Percentiles rank a stretch among this genome's conserved stretches.
Conservation (phyloP, 2,329 filamentous ascomycete genomes). For the Fusarium chlamydosporum region DNA sequence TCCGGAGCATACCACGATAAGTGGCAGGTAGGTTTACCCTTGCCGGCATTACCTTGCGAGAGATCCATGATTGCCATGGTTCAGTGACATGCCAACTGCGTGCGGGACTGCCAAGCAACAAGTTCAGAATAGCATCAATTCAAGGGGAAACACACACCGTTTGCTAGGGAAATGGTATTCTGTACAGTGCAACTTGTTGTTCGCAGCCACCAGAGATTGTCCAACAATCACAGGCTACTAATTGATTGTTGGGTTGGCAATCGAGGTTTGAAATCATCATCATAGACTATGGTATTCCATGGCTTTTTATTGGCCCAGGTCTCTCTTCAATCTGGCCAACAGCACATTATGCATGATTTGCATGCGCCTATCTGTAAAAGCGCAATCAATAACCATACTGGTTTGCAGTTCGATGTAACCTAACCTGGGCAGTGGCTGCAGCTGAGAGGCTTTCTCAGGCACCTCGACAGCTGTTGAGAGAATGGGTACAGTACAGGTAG, state of each 20-base stretch:
- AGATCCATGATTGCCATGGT: slow-evolving; percentile 14
- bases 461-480: slow-evolving; percentile 12
- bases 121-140: slow-evolving; percentile 3
- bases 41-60: slow-evolving; percentile 20
- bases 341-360: slow-evolving; percentile 20
- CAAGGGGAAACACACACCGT: not conserved
- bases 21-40: not conserved
- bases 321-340: slow-evolving; percentile 4
- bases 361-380: slow-evolving; percentile 17
- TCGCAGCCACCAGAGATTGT: slow-evolving; percentile 2
- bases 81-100: slow-evolving; percentile 15
- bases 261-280: not conserved
- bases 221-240: not conserved
- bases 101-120: not conserved
- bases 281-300: not conserved
- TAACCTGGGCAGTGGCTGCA: slow-evolving; percentile 19
- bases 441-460: slow-evolving; percentile 11
- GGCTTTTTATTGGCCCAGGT: not conserved
- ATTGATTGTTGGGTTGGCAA: slow-evolving; percentile 8
- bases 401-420: slow-evolving; percentile 23
- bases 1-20: slow-evolving; percentile 11
- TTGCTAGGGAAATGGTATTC: not conserved
- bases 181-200: not conserved
- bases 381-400: slow-evolving; percentile 9
- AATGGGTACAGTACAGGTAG: not conserved